These are phyloP conservation scores for Arachis monticola DNA, from an alignment of 331 rosid genomes.

Conservation along the genomic window DNA sequence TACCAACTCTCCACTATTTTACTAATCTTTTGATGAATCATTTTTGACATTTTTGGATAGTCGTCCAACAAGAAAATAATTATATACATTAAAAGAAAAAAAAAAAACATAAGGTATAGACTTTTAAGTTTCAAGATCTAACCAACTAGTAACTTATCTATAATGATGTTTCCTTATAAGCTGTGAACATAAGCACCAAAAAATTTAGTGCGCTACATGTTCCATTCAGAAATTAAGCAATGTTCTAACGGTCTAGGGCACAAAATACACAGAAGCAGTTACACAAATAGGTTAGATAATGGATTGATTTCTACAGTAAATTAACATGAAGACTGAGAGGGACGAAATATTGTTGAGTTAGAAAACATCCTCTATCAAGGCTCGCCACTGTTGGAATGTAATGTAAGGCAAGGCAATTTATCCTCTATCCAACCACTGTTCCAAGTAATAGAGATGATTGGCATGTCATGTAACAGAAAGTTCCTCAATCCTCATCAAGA, in stretches of 20 bases:
- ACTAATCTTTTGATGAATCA: too few relatives aligned
- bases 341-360: background rate
- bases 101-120: too few relatives aligned
- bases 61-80: too few relatives aligned
- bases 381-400: background rate
- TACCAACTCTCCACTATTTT: too few relatives aligned
- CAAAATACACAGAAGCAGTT: background rate
- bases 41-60: too few relatives aligned
- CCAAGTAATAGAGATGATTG: background rate
- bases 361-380: background rate
- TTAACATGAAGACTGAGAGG: background rate
- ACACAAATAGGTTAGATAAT: background rate
- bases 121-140: too few relatives aligned
- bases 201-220: background rate
- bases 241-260: background rate
- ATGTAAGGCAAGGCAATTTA: background rate
- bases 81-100: too few relatives aligned
- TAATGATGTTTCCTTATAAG: too few relatives aligned
- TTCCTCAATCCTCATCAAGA: background rate
- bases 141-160: too few relatives aligned
- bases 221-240: constrained; percentile 1
- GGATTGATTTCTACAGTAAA: background rate
- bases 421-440: background rate
- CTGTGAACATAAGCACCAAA: too few relatives aligned
- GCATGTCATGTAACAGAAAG: constrained; percentile 1